Conservation (phyloP, 148 eudicot species). For the Amaranthus palmeri region DNA sequence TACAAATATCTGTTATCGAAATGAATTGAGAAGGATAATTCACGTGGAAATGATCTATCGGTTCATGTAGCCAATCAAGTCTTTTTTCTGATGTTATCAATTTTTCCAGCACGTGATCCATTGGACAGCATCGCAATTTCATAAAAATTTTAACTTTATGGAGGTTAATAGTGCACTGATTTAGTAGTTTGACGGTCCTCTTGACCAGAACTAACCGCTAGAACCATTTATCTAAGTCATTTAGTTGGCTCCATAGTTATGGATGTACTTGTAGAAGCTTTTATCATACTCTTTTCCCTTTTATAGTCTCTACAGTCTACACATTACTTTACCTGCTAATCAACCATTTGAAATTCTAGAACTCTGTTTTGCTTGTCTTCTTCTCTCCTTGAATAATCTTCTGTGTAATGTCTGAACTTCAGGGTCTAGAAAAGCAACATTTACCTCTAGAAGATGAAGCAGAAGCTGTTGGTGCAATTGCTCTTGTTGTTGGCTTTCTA, state of each 20-base stretch:
- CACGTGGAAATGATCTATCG: too few species aligned
- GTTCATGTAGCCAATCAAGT: too few species aligned
- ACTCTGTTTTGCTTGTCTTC: slow-evolving; percentile 4
- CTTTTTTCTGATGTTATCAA: too few species aligned
- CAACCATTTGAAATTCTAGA: background rate
- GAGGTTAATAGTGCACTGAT: background rate
- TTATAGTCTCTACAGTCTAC: background rate
- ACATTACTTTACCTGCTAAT: background rate
- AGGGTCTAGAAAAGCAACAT: slow-evolving; percentile 70
- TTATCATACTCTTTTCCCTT: background rate
- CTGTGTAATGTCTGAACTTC: slow-evolving; percentile 14
- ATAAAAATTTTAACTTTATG: too few species aligned
- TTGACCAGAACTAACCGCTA: background rate
- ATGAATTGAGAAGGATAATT: too few species aligned
- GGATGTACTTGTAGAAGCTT: background rate
- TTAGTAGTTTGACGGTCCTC: background rate
- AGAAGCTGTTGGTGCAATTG: slow-evolving; percentile 74
- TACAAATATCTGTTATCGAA: too few species aligned
- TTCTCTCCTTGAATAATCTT: slow-evolving; percentile 1
- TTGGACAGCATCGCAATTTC: too few species aligned
- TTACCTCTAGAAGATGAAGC: slow-evolving; percentile 81
- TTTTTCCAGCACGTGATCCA: too few species aligned
- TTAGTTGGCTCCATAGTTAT: background rate
- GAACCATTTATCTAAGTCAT: background rate
- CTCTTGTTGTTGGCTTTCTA: slow-evolving; percentile 56